phyloP scores from a whole-genome alignment of 176 grass and related monocot genomes.

The Elaeis guineensis region DNA sequence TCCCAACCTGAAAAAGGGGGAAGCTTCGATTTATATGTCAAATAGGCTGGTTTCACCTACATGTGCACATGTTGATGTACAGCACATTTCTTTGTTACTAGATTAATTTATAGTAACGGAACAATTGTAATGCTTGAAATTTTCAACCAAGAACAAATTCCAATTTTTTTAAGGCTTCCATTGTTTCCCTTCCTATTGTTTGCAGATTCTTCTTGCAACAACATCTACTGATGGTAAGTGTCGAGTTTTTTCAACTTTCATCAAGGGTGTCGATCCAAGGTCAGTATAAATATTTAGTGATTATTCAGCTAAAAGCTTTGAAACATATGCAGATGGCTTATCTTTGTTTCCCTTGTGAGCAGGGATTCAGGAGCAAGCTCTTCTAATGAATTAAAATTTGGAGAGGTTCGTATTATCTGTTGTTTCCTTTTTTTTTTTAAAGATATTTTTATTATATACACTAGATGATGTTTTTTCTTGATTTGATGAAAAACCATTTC shows the following conservation, averaged over 20 bases:
- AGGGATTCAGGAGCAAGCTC: constrained; percentile 51
- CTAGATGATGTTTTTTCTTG: no score
- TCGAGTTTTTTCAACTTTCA: constrained; percentile 87
- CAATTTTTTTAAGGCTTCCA: no score
- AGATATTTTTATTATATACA: no score
- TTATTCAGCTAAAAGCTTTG: background rate
- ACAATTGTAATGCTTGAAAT: background rate
- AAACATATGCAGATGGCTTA: constrained; percentile 26
- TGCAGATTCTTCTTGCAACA: constrained; percentile 96
- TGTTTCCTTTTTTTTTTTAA: background rate
- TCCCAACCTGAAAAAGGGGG: no score
- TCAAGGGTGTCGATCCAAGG: constrained; percentile 92
- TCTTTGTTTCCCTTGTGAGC: constrained; percentile 17
- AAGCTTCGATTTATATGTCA: no score
- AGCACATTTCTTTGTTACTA: no score
- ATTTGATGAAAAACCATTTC: no score
- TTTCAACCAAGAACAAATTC: no score
- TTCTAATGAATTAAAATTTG: constrained; percentile 71
- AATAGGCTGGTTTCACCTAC: no score
- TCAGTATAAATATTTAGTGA: constrained; percentile 13
- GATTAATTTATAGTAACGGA: no score
- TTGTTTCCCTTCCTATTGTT: constrained; percentile 23
- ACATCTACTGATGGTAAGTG: constrained; percentile 97
- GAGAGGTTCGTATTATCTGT: constrained; percentile 46
- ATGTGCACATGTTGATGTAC: no score